Conservation (phyloP, 495 filamentous ascomycete genomes). For the Entonaema liquescens region DNA sequence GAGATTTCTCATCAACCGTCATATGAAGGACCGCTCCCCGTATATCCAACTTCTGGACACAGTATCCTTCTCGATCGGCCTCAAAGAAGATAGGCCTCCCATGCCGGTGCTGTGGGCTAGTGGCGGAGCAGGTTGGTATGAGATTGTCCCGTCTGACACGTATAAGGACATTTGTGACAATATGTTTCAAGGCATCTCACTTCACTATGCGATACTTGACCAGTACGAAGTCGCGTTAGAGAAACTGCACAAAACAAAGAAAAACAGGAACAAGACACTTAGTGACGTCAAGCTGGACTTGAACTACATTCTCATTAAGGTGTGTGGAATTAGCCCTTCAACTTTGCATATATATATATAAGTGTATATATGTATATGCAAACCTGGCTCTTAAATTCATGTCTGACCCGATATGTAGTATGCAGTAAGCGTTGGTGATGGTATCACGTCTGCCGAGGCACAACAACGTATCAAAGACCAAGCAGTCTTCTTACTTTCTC, state of each 20-base stretch:
- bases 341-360: no score
- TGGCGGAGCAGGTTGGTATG: constrained; percentile 81
- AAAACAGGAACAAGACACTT: constrained; percentile 42
- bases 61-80: constrained; percentile 73
- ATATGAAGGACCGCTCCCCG: constrained; percentile 50
- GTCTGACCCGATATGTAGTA: constrained; percentile 45
- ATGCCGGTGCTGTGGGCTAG: constrained; percentile 76
- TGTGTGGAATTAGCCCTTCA: constrained; percentile 35
- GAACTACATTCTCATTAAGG: constrained; percentile 52
- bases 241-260: constrained; percentile 44
- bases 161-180: constrained; percentile 70
- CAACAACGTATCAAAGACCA: constrained; percentile 48
- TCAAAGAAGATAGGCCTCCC: constrained; percentile 62
- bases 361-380: background rate
- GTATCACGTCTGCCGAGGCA: constrained; percentile 52
- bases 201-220: constrained; percentile 70
- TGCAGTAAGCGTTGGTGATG: constrained; percentile 53
- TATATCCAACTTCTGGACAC: constrained; percentile 72
- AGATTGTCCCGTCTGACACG: constrained; percentile 67
- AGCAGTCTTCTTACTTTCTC: constrained; percentile 52
- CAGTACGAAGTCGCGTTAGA: constrained; percentile 46
- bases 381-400: background rate
- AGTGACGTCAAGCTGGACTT: constrained; percentile 37
- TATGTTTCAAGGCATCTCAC: constrained; percentile 73
- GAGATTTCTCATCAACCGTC: constrained; percentile 50